Percentiles rank a stretch among this genome's conserved stretches.
Evolutionary conservation across 2,329 filamentous ascomycete species (phyloP).

Genomic region (Periconia digitata): DNA sequence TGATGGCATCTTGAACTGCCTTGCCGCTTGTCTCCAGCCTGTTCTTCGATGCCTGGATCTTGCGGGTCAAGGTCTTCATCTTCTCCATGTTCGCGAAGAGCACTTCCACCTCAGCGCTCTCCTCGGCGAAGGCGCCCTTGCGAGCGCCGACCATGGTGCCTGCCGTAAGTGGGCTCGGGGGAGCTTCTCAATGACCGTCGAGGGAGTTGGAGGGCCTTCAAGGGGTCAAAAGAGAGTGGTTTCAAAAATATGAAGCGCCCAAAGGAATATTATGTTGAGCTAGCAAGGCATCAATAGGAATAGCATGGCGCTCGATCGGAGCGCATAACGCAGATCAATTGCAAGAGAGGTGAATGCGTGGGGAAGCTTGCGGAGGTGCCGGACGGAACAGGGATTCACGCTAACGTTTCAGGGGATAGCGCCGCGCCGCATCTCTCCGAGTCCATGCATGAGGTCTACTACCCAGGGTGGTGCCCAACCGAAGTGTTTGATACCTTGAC

Average conservation of each 20-base stretch:
- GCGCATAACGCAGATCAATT: background rate
- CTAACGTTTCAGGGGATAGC: too few species aligned
- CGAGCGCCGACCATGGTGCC: constrained; percentile 55
- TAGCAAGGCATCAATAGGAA: background rate
- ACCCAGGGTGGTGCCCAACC: too few species aligned
- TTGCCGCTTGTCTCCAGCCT: constrained; percentile 86
- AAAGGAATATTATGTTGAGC: background rate
- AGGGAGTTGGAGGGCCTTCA: background rate
- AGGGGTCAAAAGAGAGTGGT: too few species aligned
- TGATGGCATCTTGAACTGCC: constrained; percentile 87
- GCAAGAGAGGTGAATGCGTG: background rate
- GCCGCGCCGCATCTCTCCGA: background rate
- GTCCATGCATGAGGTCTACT: background rate
- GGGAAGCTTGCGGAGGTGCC: constrained; percentile 10
- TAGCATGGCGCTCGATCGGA: background rate
- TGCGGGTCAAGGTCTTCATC: constrained; percentile 89
- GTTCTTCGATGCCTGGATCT: constrained; percentile 85
- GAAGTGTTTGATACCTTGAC: too few species aligned
- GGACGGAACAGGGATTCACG: background rate
- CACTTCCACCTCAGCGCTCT: constrained; percentile 69
- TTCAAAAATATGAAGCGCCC: too few species aligned
- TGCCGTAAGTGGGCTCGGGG: constrained; percentile 16
- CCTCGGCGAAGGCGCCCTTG: constrained; percentile 63
- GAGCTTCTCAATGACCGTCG: constrained; percentile 17
- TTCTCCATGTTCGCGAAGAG: constrained; percentile 77